phyloP scores from a whole-genome alignment of 2,329 filamentous ascomycete species.

The Hortaea sp. region DNA sequence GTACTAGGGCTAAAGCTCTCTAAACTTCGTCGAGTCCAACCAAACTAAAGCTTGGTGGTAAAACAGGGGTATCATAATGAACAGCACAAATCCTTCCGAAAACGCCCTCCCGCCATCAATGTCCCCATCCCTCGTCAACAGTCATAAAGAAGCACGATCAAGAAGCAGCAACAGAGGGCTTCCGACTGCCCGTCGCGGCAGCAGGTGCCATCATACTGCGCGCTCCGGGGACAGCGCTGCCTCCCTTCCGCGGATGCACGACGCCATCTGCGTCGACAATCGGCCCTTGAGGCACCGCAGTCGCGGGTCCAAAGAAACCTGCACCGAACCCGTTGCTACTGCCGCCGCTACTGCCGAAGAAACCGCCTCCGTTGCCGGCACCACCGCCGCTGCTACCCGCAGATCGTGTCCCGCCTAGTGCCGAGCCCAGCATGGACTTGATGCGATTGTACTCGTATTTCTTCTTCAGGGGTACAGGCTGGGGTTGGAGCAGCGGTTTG shows the following conservation, averaged over 20 bases:
- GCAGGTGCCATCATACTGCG: constrained; percentile 11
- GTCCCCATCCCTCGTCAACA: too few relatives aligned
- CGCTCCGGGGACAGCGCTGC: constrained; percentile 12
- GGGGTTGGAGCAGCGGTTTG: constrained; percentile 62
- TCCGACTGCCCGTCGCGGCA: not conserved
- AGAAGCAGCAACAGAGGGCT: not conserved
- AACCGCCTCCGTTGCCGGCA: constrained; percentile 8
- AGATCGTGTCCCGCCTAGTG: constrained; percentile 31
- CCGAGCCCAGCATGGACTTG: constrained; percentile 53
- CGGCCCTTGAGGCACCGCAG: not conserved
- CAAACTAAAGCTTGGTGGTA: too few relatives aligned
- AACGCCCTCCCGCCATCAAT: too few relatives aligned
- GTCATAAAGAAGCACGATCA: not conserved
- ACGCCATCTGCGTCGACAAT: constrained; percentile 8
- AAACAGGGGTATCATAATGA: too few relatives aligned
- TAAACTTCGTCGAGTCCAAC: too few relatives aligned
- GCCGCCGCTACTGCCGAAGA: constrained; percentile 14
- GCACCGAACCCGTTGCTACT: constrained; percentile 10
- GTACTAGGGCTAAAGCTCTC: too few relatives aligned
- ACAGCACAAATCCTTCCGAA: too few relatives aligned
- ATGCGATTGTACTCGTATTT: constrained; percentile 55
- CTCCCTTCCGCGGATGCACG: constrained; percentile 8
- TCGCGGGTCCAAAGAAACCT: constrained; percentile 5
- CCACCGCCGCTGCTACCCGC: constrained; percentile 14
- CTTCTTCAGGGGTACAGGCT: constrained; percentile 37